Evolutionary conservation across 2,329 filamentous ascomycete genomes (phyloP).

Genomic region (Aspergillus awamori): DNA sequence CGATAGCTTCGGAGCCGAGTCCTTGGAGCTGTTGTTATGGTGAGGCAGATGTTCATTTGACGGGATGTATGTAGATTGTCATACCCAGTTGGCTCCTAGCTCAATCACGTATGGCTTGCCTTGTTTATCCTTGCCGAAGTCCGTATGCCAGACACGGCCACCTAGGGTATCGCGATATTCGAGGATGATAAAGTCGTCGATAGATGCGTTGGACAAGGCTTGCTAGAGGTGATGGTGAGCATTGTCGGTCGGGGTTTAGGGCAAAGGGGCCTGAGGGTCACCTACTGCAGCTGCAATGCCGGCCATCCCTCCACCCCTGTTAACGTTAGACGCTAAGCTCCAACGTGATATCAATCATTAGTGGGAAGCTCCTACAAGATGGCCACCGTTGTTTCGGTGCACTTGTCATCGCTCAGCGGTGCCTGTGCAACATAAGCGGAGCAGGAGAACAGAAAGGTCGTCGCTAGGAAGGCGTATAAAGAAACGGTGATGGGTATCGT

Average conservation of each 20-base stretch:
- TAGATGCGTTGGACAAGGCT: conserved; percentile 62
- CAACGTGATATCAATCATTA: neutral
- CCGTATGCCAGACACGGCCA: conserved; percentile 61
- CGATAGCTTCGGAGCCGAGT: conserved; percentile 35
- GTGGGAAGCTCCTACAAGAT: conserved; percentile 31
- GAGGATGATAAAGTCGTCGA: conserved; percentile 67
- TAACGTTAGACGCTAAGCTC: conserved; percentile 5
- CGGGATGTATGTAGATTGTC: neutral
- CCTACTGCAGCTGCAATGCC: conserved; percentile 64
- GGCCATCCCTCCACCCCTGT: conserved; percentile 60
- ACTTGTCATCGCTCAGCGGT: conserved; percentile 21
- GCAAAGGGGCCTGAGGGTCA: neutral
- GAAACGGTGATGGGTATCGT: neutral
- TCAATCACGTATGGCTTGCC: conserved; percentile 63
- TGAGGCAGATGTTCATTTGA: neutral
- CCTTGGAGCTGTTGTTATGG: conserved; percentile 43
- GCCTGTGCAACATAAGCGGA: conserved; percentile 25
- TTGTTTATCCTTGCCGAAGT: conserved; percentile 57
- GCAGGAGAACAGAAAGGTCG: neutral
- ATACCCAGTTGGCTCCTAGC: conserved; percentile 68
- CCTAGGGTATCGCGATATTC: conserved; percentile 66
- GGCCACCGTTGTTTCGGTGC: conserved; percentile 37
- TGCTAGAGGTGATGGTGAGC: conserved; percentile 45
- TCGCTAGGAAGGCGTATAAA: neutral
- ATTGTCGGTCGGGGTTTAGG: neutral